Conservation (phyloP, 1,284 basidiomycete genomes). For the Boletus sp. region DNA sequence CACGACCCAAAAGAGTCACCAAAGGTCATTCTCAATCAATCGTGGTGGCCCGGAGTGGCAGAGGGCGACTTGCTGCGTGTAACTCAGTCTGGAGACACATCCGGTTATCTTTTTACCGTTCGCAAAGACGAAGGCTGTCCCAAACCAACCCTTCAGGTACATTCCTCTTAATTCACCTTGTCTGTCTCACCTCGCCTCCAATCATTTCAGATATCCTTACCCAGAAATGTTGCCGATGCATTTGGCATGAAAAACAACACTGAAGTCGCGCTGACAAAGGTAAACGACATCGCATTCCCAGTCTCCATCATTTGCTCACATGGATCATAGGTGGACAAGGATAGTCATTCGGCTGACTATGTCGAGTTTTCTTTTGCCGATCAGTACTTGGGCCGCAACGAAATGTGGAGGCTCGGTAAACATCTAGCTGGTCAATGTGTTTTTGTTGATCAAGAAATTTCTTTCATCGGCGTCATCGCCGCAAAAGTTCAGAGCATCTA, state of each 20-base stretch:
- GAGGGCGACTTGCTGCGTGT: slow-evolving; percentile 71
- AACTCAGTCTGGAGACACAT: slow-evolving; percentile 39
- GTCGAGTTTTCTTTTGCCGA: slow-evolving; percentile 89
- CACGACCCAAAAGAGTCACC: slow-evolving; percentile 62
- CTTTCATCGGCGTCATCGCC: slow-evolving; percentile 72
- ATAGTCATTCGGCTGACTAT: slow-evolving; percentile 68
- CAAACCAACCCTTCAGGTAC: slow-evolving; percentile 65
- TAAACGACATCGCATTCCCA: slow-evolving; percentile 23
- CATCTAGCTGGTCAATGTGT: slow-evolving; percentile 75
- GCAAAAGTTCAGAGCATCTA: slow-evolving; percentile 80
- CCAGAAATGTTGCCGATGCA: slow-evolving; percentile 62
- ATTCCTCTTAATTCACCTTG: slow-evolving; percentile 4
- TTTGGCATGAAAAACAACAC: slow-evolving; percentile 69
- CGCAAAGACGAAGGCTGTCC: slow-evolving; percentile 56
- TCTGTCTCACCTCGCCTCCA: slow-evolving; percentile 8
- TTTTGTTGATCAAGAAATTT: slow-evolving; percentile 66
- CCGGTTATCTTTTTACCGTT: slow-evolving; percentile 62
- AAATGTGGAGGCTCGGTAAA: slow-evolving; percentile 87
- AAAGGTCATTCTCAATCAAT: slow-evolving; percentile 62
- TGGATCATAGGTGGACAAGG: slow-evolving; percentile 57
- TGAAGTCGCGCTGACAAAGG: slow-evolving; percentile 69
- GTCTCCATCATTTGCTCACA: slow-evolving; percentile 3
- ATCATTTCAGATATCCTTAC: slow-evolving; percentile 60
- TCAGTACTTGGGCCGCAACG: slow-evolving; percentile 87
- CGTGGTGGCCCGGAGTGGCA: slow-evolving; percentile 68